Evolutionary conservation across 1,284 basidiomycete species (phyloP).

Genomic region (Ganoderma multipileum): DNA sequence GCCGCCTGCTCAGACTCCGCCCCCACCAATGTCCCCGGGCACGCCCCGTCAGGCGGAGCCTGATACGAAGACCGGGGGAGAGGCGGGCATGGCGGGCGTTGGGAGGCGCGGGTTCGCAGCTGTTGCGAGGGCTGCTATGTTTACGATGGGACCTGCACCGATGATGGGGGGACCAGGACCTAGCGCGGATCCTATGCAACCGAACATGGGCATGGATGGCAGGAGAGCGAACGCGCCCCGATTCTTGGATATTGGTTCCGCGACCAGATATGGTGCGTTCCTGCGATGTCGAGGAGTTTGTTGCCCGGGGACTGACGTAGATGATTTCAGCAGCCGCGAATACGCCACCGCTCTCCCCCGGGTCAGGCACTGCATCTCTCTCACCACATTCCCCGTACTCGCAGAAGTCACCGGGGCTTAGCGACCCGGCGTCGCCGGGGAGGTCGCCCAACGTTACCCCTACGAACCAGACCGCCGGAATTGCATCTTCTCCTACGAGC

Average conservation of each 20-base stretch:
- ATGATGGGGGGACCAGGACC: conserved; percentile 15
- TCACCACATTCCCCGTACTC: conserved; percentile 46
- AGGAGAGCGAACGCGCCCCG: conserved; percentile 53
- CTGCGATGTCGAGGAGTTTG: not conserved
- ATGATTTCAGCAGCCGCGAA: conserved; percentile 27
- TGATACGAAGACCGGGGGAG: conserved; percentile 79
- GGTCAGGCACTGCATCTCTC: conserved; percentile 41
- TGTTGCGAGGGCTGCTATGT: conserved; percentile 75
- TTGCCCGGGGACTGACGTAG: not conserved
- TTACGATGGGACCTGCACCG: conserved; percentile 38
- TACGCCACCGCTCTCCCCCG: conserved; percentile 46
- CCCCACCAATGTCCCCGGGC: conserved; percentile 22
- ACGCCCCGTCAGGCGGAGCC: conserved; percentile 40
- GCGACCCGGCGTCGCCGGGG: conserved; percentile 17
- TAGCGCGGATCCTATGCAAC: conserved; percentile 24
- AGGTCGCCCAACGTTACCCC: conserved; percentile 31
- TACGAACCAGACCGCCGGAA: conserved; percentile 34
- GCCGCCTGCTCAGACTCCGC: conserved; percentile 23
- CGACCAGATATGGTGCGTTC: conserved; percentile 35
- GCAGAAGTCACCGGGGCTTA: conserved; percentile 34
- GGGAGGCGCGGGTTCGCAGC: conserved; percentile 86
- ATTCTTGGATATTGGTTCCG: conserved; percentile 57
- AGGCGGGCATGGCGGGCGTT: conserved; percentile 90
- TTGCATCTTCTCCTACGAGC: conserved; percentile 39
- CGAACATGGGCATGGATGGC: conserved; percentile 42